Evolutionary conservation across 768 basidiomycete genomes (phyloP).

Genomic region (Lactifluus volemus): DNA sequence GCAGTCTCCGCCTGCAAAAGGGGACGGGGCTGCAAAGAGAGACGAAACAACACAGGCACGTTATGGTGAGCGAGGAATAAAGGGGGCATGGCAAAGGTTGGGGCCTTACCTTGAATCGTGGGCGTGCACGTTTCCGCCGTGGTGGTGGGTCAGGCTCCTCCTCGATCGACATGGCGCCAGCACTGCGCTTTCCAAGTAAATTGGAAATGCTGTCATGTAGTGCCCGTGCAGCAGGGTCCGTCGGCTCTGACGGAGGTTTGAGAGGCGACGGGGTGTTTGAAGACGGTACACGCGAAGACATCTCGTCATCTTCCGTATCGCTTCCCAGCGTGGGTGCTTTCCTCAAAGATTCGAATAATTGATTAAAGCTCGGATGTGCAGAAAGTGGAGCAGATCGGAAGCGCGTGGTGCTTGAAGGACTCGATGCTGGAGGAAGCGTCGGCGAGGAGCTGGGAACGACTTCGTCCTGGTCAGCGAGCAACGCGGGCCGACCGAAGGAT

Average conservation of each 20-base stretch:
- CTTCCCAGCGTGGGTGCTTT: conserved; percentile 21
- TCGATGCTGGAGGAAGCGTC: not conserved
- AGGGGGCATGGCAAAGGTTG: not conserved
- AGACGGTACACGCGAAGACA: conserved; percentile 9
- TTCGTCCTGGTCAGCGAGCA: not conserved
- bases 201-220: conserved; percentile 62
- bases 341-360: not conserved
- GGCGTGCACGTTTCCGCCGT: conserved; percentile 31
- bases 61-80: not conserved
- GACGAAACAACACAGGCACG: not conserved
- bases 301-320: conserved; percentile 22
- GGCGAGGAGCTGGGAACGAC: conserved; percentile 13
- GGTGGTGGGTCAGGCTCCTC: conserved; percentile 17
- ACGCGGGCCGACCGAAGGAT: not conserved
- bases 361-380: not conserved
- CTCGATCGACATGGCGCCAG: conserved; percentile 27
- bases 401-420: not conserved
- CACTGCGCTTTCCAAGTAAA: conserved; percentile 56
- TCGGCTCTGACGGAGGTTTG: conserved; percentile 33
- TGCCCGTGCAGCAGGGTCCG: conserved; percentile 39
- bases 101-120: conserved; percentile 29
- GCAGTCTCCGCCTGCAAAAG: conserved; percentile 32
- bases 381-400: conserved; percentile 4
- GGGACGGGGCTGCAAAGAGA: conserved; percentile 28
- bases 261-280: conserved; percentile 21